These are phyloP conservation scores for Tillandsia fasciculata DNA, from an alignment of 176 grass and related monocot species.

Conservation along the genomic window DNA sequence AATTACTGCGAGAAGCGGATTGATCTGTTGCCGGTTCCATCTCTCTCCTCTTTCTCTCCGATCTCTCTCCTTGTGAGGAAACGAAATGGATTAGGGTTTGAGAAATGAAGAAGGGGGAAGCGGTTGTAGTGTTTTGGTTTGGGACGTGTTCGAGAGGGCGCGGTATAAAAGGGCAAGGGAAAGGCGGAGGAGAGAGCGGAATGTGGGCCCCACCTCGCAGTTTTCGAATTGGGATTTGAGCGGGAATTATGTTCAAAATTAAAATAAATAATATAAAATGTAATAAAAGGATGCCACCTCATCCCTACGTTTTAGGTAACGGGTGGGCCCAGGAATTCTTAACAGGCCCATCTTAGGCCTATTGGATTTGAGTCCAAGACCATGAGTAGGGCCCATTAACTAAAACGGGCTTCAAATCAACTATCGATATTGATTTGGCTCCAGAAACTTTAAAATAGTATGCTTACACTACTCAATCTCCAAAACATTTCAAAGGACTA, in stretches of 20 bases:
- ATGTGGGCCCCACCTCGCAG: constrained; percentile 10
- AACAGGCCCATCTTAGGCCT: too few relatives aligned
- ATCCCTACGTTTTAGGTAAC: too few relatives aligned
- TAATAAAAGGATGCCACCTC: neutral
- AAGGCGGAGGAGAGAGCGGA: neutral
- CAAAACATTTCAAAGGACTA: too few relatives aligned
- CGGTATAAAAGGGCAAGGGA: constrained; percentile 7
- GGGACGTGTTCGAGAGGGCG: neutral
- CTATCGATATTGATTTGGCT: too few relatives aligned
- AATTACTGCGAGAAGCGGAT: constrained; percentile 5
- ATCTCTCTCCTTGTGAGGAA: neutral
- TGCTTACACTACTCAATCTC: too few relatives aligned
- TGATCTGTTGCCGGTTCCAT: constrained; percentile 28
- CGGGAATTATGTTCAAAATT: constrained; percentile 14
- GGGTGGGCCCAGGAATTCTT: too few relatives aligned
- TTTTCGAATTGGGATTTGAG: constrained; percentile 25
- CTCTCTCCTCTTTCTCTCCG: constrained; percentile 1
- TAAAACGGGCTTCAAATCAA: too few relatives aligned
- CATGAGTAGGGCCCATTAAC: too few relatives aligned
- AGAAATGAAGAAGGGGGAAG: neutral
- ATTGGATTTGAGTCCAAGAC: too few relatives aligned
- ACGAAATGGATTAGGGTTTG: neutral
- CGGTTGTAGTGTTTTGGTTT: constrained; percentile 8
- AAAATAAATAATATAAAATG: neutral
- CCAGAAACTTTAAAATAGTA: too few relatives aligned